Evolutionary conservation across 805 yeast genomes (phyloP), one percentile per base, ranked within the genome.

Genomic region (Saccharomycopsis sp.): DNA sequence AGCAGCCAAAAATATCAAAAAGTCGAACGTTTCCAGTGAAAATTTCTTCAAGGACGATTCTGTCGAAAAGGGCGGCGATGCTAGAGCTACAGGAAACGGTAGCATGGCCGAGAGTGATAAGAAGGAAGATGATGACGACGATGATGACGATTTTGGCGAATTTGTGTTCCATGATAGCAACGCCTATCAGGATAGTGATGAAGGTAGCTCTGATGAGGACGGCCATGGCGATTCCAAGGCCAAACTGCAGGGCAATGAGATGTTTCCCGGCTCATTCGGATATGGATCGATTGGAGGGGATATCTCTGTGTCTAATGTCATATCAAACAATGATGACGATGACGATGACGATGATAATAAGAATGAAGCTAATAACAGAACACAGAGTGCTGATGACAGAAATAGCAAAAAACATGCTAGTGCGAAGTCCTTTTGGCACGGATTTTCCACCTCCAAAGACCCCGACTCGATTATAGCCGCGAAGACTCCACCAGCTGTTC

Each of bases 121-220:
- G 7, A 48, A 21, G 12, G 34, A 53, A 23, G 41, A n/a, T 15
- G 58, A n/a, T 12, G 55, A 14, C 24, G 55, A 29, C 21, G 57
- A 53, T 12, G 60, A 56, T 41, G 62, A 59, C 29, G 57, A 46
- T 4, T 56, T 56, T 51, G 58, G 60, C 12, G 56, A 53, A 16
- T 59, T 59, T 48, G 57, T 53, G 14, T 56, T 58, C 14, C 53
- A 55, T 24, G 20, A 52, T 23, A 40, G 8, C 21, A 47, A 24
- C 37, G 48, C 20, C 4, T 44, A 44, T 44, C 48, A 44, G 16
- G 48, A 44, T 44, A 44, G 48, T 18, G 7, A 12, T 44, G 48
- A 44, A 16, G 48, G 48, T 44, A 44, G 48, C 16, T 44, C 56
- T 21, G 48, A 37, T 41, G 55, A 37, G 24, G 46, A 46, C 3